phyloP scores from a whole-genome alignment of 495 filamentous ascomycete genomes.

The Penicillium cinerascens region DNA sequence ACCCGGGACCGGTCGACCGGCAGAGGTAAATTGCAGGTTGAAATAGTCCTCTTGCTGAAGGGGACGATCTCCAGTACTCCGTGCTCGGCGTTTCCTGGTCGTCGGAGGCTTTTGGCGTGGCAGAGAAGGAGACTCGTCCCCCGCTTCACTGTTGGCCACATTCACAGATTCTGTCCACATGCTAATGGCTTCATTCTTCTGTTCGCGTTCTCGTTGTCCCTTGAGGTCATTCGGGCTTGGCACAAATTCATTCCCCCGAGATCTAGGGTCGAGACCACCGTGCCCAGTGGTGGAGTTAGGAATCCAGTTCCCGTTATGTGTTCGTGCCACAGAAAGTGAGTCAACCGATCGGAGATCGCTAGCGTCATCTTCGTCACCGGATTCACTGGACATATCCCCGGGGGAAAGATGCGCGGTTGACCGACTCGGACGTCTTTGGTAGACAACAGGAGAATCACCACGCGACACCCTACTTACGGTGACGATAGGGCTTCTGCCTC shows the following conservation, averaged over 20 bases:
- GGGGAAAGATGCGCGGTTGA: conserved; percentile 42
- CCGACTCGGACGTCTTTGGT: conserved; percentile 31
- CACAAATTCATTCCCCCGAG: conserved; percentile 37
- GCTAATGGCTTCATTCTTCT: conserved; percentile 45
- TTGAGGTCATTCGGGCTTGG: conserved; percentile 47
- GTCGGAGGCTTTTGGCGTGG: conserved; percentile 19
- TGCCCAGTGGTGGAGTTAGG: conserved; percentile 28
- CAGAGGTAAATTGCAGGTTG: conserved; percentile 21
- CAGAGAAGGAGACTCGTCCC: conserved; percentile 24
- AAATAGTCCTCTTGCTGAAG: conserved; percentile 43
- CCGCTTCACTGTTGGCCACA: conserved; percentile 39
- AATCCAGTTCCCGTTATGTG: conserved; percentile 34
- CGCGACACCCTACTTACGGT: conserved; percentile 43
- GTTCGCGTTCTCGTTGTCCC: conserved; percentile 31
- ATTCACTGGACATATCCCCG: conserved; percentile 25
- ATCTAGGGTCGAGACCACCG: conserved; percentile 38
- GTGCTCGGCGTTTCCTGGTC: conserved; percentile 38
- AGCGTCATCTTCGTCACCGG: conserved; percentile 26
- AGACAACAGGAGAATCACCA: conserved; percentile 45
- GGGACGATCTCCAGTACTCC: conserved; percentile 45
- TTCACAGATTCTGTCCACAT: conserved; percentile 44
- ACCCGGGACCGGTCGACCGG: conserved; percentile 36
- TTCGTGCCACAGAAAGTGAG: conserved; percentile 21
- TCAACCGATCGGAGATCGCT: conserved; percentile 16
- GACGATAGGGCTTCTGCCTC: conserved; percentile 44